Conservation (phyloP, 2,329 filamentous ascomycete genomes). For the Pezicula radicicola region DNA sequence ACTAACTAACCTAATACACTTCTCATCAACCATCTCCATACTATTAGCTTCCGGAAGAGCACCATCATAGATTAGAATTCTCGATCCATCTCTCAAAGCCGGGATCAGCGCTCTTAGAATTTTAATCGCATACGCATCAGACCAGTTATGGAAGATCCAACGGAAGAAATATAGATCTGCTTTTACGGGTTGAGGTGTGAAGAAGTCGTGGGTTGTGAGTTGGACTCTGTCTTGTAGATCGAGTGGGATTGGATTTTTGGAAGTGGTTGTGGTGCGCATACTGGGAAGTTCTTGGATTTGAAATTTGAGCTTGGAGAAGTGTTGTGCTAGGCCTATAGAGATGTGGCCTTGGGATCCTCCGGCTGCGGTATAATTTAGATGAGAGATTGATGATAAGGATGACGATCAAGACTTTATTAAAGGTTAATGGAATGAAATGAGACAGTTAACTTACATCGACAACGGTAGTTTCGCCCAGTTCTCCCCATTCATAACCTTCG, state of each 20-base stretch:
- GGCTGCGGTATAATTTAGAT: too few relatives aligned
- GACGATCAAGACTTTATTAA: not conserved
- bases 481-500: constrained; percentile 22
- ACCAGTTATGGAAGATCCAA: constrained; percentile 47
- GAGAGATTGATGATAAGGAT: constrained; percentile 4
- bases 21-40: too few relatives aligned
- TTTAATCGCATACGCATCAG: constrained; percentile 33
- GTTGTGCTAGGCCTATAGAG: constrained; percentile 20
- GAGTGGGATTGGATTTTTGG: constrained; percentile 35
- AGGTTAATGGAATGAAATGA: not conserved
- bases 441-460: constrained; percentile 16
- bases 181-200: constrained; percentile 37
- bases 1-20: too few relatives aligned
- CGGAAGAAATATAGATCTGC: constrained; percentile 43
- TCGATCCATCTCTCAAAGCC: constrained; percentile 36
- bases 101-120: constrained; percentile 35
- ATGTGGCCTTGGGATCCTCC: constrained; percentile 23
- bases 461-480: constrained; percentile 18
- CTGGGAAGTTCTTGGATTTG: constrained; percentile 14
- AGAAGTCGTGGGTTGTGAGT: constrained; percentile 40
- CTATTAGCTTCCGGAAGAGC: constrained; percentile 18
- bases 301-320: constrained; percentile 22
- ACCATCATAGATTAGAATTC: constrained; percentile 30
- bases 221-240: constrained; percentile 16
- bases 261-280: constrained; percentile 22